These are phyloP conservation scores for Corchorus olitorius DNA, from an alignment of 345 rosid species.

Conservation along the genomic window DNA sequence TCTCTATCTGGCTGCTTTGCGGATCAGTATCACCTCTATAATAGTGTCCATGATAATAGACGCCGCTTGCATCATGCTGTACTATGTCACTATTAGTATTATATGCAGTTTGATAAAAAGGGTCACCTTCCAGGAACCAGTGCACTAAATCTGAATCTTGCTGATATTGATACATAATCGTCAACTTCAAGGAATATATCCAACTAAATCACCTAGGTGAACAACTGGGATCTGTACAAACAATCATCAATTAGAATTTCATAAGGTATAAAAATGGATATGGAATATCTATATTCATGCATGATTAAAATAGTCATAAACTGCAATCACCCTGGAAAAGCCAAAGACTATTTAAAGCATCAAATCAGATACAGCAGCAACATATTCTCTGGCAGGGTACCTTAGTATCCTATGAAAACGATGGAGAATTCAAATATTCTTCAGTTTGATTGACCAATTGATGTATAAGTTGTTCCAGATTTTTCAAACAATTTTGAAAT, in stretches of 20 bases:
- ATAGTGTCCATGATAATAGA: conserved; percentile 38
- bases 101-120: conserved; percentile 53
- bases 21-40: conserved; percentile 45
- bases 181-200: conserved; percentile 23
- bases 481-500: neutral
- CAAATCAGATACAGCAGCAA: conserved; percentile 2
- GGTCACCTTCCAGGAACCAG: conserved; percentile 74
- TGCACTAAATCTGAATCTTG: conserved; percentile 51
- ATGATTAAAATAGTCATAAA: neutral
- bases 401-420: neutral
- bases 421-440: neutral
- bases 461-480: neutral
- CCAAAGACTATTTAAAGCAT: conserved; percentile 3
- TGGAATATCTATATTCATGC: neutral
- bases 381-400: neutral
- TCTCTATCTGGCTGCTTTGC: conserved; percentile 62
- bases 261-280: neutral
- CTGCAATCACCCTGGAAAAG: conserved; percentile 7
- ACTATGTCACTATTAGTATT: conserved; percentile 33
- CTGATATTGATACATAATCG: conserved; percentile 50
- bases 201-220: conserved; percentile 9
- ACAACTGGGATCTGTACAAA: neutral
- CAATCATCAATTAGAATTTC: neutral
- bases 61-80: conserved; percentile 41
- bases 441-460: neutral